phyloP scores from a whole-genome alignment of 2,329 filamentous ascomycete species.

The Colletotrichum tamarilloi region DNA sequence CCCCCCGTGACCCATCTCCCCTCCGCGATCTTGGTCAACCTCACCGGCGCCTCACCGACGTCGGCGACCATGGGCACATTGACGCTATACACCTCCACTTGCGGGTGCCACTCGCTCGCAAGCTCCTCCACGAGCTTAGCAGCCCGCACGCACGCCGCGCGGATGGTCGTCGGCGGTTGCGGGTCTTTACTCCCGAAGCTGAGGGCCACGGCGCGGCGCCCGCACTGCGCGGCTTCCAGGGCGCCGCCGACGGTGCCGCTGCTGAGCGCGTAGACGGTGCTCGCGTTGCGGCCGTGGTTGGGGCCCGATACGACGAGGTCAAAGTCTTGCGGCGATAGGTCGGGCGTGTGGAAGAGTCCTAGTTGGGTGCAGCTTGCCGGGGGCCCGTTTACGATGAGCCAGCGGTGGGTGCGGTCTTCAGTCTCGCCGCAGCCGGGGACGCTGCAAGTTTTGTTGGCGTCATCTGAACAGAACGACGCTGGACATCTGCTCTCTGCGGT shows the following conservation, averaged over 20 bases:
- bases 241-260: slow-evolving; percentile 69
- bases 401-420: slow-evolving; percentile 58
- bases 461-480: slow-evolving; percentile 2
- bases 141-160: slow-evolving; percentile 68
- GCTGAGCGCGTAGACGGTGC: slow-evolving; percentile 66
- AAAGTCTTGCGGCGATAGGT: slow-evolving; percentile 47
- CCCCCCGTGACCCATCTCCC: slow-evolving; percentile 72
- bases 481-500: slow-evolving; percentile 42
- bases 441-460: slow-evolving; percentile 5
- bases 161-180: slow-evolving; percentile 72
- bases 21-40: slow-evolving; percentile 77
- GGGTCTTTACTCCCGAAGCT: slow-evolving; percentile 77
- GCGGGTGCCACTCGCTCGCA: slow-evolving; percentile 65
- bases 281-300: slow-evolving; percentile 72
- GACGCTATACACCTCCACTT: slow-evolving; percentile 73
- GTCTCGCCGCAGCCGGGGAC: slow-evolving; percentile 52
- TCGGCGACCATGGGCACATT: slow-evolving; percentile 76
- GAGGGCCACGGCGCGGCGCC: slow-evolving; percentile 70
- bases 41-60: slow-evolving; percentile 67
- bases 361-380: slow-evolving; percentile 71
- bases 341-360: slow-evolving; percentile 63
- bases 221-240: slow-evolving; percentile 67
- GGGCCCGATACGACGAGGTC: slow-evolving; percentile 69
- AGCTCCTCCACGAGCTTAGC: slow-evolving; percentile 73
- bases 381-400: slow-evolving; percentile 69